Evolutionary conservation across 805 yeast species (phyloP).

Genomic region (Saccharomycopsis sp.): DNA sequence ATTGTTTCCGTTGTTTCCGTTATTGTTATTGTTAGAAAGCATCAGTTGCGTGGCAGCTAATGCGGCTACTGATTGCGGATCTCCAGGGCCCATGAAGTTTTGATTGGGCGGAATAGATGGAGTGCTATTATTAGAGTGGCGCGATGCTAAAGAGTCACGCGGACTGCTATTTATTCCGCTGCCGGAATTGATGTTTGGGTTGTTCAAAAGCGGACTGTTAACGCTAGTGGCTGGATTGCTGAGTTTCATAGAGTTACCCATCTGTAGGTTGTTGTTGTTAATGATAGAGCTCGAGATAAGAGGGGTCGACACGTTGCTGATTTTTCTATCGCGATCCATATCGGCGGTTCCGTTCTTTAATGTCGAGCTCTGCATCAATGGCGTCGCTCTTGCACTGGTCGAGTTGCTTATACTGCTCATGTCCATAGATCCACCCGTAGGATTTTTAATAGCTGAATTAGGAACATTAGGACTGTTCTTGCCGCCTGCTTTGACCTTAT

Average conservation of each 20-base stretch:
- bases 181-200: background rate
- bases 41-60: background rate
- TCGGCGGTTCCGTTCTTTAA: background rate
- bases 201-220: conserved; percentile 14
- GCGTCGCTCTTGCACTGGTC: background rate
- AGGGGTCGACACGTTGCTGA: conserved; percentile 9
- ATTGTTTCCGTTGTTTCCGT: background rate
- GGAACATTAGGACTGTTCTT: background rate
- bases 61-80: conserved; percentile 1
- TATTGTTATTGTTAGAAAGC: background rate
- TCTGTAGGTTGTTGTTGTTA: conserved; percentile 11
- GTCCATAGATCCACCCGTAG: background rate
- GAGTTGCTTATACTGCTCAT: background rate
- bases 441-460: background rate
- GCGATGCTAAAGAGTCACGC: conserved; percentile 4
- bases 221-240: conserved; percentile 7
- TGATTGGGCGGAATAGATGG: conserved; percentile 17
- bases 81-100: conserved; percentile 5
- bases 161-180: conserved; percentile 6
- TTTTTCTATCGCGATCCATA: background rate
- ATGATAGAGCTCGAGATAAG: conserved; percentile 12
- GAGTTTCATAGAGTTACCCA: conserved; percentile 8
- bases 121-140: conserved; percentile 10
- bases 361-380: background rate
- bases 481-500: background rate